phyloP scores from a whole-genome alignment of 2,329 filamentous ascomycete genomes.

The Aspergillus oerlinghausenensis region DNA sequence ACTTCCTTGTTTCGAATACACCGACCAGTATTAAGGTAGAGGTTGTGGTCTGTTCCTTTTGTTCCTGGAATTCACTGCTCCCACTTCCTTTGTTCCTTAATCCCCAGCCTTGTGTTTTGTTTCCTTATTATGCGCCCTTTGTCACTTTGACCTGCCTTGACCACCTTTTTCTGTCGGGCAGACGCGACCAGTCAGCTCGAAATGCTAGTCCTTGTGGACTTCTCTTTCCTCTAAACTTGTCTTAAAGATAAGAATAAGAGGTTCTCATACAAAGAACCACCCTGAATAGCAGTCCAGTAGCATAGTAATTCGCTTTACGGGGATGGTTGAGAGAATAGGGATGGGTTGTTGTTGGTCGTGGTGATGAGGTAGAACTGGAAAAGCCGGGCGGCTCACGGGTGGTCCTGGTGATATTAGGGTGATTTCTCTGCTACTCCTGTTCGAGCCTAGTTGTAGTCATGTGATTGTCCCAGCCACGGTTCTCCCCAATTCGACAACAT shows the following conservation, averaged over 20 bases:
- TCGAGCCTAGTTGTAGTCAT: conserved; percentile 10
- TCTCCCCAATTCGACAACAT: neutral
- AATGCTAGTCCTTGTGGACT: conserved; percentile 14
- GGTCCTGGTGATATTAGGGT: neutral
- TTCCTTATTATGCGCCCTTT: neutral
- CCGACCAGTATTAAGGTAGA: conserved; percentile 14
- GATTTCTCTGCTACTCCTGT: conserved; percentile 8
- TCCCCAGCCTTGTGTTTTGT: conserved; percentile 6
- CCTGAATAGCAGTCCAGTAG: conserved; percentile 27
- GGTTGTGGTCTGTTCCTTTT: neutral
- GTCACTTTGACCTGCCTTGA: neutral
- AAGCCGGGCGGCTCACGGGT: conserved; percentile 13
- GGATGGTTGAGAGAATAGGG: conserved; percentile 17
- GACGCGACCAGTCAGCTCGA: conserved; percentile 12
- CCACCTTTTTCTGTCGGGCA: conserved; percentile 1
- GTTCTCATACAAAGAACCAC: conserved; percentile 35
- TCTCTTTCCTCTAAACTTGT: conserved; percentile 20
- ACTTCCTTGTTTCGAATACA: conserved; percentile 17
- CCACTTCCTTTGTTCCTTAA: conserved; percentile 2
- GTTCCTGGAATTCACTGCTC: conserved; percentile 1
- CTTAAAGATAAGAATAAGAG: conserved; percentile 25
- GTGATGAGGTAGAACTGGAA: conserved; percentile 16
- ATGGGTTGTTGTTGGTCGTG: conserved; percentile 14
- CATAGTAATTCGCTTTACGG: conserved; percentile 40
- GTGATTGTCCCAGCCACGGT: conserved; percentile 9